Base-by-base conservation (phyloP, 495 filamentous ascomycete species). In the Tuber magnatum region DNA sequence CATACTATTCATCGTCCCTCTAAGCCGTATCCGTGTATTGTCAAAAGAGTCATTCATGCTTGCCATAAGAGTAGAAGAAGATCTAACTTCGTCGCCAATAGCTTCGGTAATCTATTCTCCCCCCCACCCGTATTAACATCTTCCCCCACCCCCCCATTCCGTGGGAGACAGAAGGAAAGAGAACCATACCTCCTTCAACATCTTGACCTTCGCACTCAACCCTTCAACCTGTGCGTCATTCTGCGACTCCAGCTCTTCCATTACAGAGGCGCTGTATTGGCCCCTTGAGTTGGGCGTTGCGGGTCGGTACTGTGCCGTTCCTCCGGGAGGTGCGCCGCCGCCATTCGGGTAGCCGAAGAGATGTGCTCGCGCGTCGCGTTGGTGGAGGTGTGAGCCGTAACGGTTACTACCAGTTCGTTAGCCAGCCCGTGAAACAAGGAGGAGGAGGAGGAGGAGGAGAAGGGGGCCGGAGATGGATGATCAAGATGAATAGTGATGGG, bases 1-100 rank as follows among this genome's bases (percentile, higher is more conserved):
- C 95, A 99, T 99, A 42, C 94, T 87, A 81, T 92, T 97, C 95
- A 99, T 98, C 61, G 96, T 98, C 61, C 94, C 92, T 28, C 90
- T 87, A 76, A 99, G 84, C 80, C 92, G 87, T 41, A 92, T 83
- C 70, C 93, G 86, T 69, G 96, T 96, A 78, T 87, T 88, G 78
- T 97, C 95, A 81, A 98, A 99, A 8, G 89, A 88, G 73, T 96
- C 92, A 83, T 97, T 97, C 91, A 93, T 93, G 82, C 91, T 91
- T 80, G 93, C 91, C 18, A 93, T 90, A 9, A 98, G 88, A 10
- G 91, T 89, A 10, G 93, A 91, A 14, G 91, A 94, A 74, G 94
- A 90, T 48, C 94, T 88, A 79, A 99, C 97, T 84, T 99, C 95
- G 78, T 94, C 91, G 75, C 96, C 96, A 75, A 99, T 99, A 0